A percentile compares a stretch with the other conserved stretches of the same genome.
Evolutionary conservation across 371 early-diverging fungal genomes (phyloP).

Genomic region (Parasitella parasitica): DNA sequence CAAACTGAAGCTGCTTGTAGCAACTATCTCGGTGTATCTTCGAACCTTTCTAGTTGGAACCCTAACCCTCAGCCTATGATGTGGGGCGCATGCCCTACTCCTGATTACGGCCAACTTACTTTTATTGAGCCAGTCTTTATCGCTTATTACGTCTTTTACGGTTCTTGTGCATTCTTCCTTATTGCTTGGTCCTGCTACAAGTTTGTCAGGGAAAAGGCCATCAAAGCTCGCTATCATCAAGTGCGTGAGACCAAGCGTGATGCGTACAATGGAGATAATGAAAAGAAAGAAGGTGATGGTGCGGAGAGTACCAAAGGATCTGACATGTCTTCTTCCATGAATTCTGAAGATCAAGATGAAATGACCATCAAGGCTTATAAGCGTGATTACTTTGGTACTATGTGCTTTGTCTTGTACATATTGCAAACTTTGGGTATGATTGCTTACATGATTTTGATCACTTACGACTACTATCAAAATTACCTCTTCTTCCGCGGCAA

Average conservation of each 20-base stretch:
- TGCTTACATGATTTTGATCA: conserved; percentile 36
- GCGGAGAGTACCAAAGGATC: neutral
- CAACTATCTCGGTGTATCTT: conserved; percentile 21
- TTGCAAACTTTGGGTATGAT: conserved; percentile 41
- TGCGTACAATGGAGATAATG: neutral
- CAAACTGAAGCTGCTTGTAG: conserved; percentile 48
- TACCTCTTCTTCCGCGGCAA: conserved; percentile 33
- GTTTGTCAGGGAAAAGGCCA: conserved; percentile 31
- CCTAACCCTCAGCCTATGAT: conserved; percentile 27
- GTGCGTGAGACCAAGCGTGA: conserved; percentile 8
- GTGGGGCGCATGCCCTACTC: conserved; percentile 60
- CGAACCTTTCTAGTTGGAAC: conserved; percentile 38
- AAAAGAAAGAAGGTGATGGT: neutral
- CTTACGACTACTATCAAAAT: conserved; percentile 40
- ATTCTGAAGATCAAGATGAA: conserved; percentile 21
- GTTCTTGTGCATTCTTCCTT: conserved; percentile 59
- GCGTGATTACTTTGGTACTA: conserved; percentile 27
- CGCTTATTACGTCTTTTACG: conserved; percentile 53
- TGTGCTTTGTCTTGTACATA: conserved; percentile 24
- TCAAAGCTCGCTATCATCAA: conserved; percentile 8
- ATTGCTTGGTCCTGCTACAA: conserved; percentile 63
- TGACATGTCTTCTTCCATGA: neutral
- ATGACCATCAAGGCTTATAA: conserved; percentile 46
- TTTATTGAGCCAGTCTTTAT: conserved; percentile 45
- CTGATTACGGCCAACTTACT: conserved; percentile 44